These are phyloP conservation scores for Leccinum holopus DNA, from an alignment of 1,284 basidiomycete genomes.

Conservation along the genomic window DNA sequence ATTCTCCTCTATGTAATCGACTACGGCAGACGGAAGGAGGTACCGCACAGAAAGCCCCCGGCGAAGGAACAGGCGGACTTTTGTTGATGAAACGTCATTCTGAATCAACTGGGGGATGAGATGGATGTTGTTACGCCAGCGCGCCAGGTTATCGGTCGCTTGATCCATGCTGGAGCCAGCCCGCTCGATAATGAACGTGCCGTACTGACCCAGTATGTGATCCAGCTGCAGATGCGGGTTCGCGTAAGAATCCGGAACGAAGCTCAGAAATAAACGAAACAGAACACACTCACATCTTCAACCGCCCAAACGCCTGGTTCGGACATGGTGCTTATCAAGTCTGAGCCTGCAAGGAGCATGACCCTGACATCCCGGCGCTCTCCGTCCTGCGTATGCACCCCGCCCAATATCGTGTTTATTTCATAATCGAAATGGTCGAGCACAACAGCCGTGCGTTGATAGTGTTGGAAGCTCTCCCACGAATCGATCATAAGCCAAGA, in stretches of 20 bases:
- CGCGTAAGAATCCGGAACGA: slow-evolving; percentile 19
- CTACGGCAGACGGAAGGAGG: slow-evolving; percentile 87
- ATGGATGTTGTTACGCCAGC: slow-evolving; percentile 88
- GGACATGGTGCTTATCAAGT: slow-evolving; percentile 97
- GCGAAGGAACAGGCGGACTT: slow-evolving; percentile 88
- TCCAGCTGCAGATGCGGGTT: slow-evolving; percentile 62
- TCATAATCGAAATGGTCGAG: slow-evolving; percentile 95
- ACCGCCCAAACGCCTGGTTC: slow-evolving; percentile 99
- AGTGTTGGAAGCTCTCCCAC: slow-evolving; percentile 94
- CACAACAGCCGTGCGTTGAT: slow-evolving; percentile 94
- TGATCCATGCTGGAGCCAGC: slow-evolving; percentile 91
- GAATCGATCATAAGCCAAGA: slow-evolving; percentile 92
- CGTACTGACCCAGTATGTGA: slow-evolving; percentile 93
- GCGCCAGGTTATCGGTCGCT: slow-evolving; percentile 71
- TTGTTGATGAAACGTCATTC: slow-evolving; percentile 97
- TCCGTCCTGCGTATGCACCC: slow-evolving; percentile 64
- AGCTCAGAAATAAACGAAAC: slow-evolving; percentile 6
- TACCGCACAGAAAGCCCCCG: slow-evolving; percentile 95
- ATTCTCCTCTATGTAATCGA: slow-evolving; percentile 91
- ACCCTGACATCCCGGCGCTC: slow-evolving; percentile 67
- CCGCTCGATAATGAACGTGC: slow-evolving; percentile 93
- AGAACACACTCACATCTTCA: slow-evolving; percentile 68
- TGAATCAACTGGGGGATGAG: slow-evolving; percentile 96
- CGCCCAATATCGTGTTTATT: slow-evolving; percentile 80
- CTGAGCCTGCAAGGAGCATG: slow-evolving; percentile 96